Percentiles rank a stretch among this genome's conserved stretches.
These are phyloP conservation scores for Fusarium tanahbumbuense DNA, from an alignment of 2,329 filamentous ascomycete species.

Conservation along the genomic window DNA sequence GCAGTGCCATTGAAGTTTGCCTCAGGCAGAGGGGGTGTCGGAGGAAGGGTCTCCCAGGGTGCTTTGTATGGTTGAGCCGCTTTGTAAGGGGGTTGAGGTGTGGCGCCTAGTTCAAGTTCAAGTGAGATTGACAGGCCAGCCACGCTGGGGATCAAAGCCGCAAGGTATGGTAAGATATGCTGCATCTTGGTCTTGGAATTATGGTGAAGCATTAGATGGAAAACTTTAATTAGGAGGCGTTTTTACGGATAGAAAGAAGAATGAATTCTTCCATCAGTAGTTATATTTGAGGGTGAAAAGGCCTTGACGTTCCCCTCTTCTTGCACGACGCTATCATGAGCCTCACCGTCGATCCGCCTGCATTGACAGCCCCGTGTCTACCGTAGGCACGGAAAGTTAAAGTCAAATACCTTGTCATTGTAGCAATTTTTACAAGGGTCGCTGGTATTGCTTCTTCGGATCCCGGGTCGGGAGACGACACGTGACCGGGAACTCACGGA, in stretches of 20 bases:
- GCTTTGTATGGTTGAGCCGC: not conserved
- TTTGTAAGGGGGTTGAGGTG: not conserved
- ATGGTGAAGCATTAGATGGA: not conserved
- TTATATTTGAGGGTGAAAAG: not conserved
- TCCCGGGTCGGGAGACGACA: rapidly evolving
- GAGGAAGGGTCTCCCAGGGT: conserved; percentile 2
- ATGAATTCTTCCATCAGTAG: not conserved
- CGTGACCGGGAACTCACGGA: not conserved
- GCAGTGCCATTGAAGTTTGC: not conserved
- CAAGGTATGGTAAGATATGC: not conserved
- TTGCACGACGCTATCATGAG: not conserved
- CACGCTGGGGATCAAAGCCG: not conserved
- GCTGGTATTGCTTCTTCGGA: not conserved
- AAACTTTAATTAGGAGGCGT: not conserved
- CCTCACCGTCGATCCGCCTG: not conserved
- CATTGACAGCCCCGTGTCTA: not conserved
- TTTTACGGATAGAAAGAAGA: not conserved
- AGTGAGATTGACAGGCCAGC: not conserved
- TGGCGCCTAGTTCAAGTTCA: not conserved
- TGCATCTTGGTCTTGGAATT: not conserved
- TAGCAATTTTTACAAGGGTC: not conserved
- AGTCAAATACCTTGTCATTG: not conserved
- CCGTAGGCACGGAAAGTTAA: not conserved
- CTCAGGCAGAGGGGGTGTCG: not conserved
- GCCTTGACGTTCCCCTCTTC: not conserved